These are phyloP conservation scores for Aspergillus sojae DNA, from an alignment of 2,329 filamentous ascomycete genomes.

Conservation along the genomic window DNA sequence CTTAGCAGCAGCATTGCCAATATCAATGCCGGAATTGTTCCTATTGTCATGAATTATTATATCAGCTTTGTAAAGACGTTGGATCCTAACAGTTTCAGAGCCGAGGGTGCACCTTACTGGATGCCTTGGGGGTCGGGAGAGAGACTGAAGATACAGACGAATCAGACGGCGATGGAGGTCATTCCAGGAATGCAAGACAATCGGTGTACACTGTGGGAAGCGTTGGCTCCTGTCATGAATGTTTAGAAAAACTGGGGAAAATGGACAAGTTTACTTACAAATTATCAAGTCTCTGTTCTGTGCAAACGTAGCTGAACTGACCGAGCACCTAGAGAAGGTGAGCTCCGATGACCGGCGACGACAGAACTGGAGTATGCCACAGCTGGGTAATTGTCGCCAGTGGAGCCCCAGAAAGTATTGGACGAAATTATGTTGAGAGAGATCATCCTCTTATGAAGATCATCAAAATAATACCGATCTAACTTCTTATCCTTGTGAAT, in stretches of 20 bases:
- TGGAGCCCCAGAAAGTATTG: too few species aligned
- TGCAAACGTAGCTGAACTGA: too few species aligned
- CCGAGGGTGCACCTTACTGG: background rate
- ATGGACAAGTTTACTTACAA: too few species aligned
- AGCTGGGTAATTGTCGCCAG: too few species aligned
- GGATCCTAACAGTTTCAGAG: slow-evolving; percentile 31
- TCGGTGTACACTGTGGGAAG: slow-evolving; percentile 6
- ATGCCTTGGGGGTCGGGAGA: slow-evolving; percentile 5
- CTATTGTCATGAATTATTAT: slow-evolving; percentile 46
- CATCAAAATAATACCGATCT: too few species aligned
- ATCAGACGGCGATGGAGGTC: slow-evolving; percentile 14
- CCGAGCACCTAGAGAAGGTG: too few species aligned
- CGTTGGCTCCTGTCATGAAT: slow-evolving; percentile 1
- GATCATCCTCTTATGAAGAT: too few species aligned
- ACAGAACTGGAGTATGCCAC: too few species aligned
- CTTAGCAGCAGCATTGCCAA: slow-evolving; percentile 33
- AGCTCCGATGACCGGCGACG: too few species aligned
- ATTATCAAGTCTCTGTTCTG: too few species aligned
- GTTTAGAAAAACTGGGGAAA: background rate
- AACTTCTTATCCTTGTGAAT: too few species aligned
- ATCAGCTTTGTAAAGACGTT: slow-evolving; percentile 48
- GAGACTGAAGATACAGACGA: slow-evolving; percentile 13
- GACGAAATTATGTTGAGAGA: too few species aligned
- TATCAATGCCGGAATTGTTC: slow-evolving; percentile 37
- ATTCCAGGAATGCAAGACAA: background rate